Base-by-base conservation (phyloP, 2,329 filamentous ascomycete genomes). In the Myriosclerotinia duriaeana region DNA sequence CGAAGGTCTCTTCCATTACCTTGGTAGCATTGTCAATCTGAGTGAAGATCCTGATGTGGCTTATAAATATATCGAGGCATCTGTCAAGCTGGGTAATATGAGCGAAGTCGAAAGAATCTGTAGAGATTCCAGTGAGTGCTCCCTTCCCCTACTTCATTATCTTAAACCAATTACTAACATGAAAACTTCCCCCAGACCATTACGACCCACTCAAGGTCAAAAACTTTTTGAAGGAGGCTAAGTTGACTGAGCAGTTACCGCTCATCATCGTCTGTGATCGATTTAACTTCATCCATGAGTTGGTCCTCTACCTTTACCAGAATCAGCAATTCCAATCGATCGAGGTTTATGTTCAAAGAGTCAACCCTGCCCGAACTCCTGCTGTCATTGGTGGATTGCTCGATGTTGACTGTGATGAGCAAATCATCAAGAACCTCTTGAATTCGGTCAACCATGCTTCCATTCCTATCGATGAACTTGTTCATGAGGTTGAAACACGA, bases 281-380 rank as follows among this genome's bases (percentile, higher is more conserved):
- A n/a, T 97, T 96, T 85, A 96, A 98, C 82, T 97, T 99, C 76
- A 92, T 98, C 53, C 95, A 99, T 76, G 95, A 99, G 76, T 80
- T 99, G 76, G 92, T 99, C 54, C 85, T 99, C 30, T 97, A 95
- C 80, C 87, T 99, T 11, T 99, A 99, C 83, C 95, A 98, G 84
- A 96, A 96, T 80, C 94, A 99, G 80, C 94, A 98, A 77, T 99
- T 97, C 85, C 93, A 96, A 81, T 97, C 95, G 1, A 99, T 99
- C 71, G 95, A 99, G 81, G 89, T 96, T 12, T 99, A 99, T 74
- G 95, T 99, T 38, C 95, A 99, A 82, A 90, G 92, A 54, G 93
- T 99, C 73, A 99, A 99, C 80, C 93, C 95, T 7, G 84, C 89
- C 20, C 85, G 95, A 73, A 95, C 96, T 7, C 95, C 95, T 6